Evolutionary conservation across 1,284 basidiomycete genomes (phyloP).

Genomic region (Rhodotorula sp.): DNA sequence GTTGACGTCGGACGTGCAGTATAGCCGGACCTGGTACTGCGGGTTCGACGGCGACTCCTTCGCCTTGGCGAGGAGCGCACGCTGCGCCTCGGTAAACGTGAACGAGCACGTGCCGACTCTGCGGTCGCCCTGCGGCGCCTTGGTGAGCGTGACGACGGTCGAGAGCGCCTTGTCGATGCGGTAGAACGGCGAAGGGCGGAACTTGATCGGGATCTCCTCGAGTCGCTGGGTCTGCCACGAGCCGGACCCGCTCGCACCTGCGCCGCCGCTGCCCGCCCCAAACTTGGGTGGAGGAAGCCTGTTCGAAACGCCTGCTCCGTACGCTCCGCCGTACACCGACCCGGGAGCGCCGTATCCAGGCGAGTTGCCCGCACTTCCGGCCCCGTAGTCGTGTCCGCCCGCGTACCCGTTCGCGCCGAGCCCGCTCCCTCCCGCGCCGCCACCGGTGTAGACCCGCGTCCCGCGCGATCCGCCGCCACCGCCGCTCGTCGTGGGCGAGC

Average conservation of each 20-base stretch:
- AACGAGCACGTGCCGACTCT: constrained; percentile 63
- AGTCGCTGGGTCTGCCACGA: constrained; percentile 7
- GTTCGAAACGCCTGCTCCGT: not conserved
- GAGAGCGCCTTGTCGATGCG: constrained; percentile 64
- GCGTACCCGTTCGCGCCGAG: too few species aligned
- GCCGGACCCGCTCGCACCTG: not conserved
- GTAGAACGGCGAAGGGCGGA: constrained; percentile 76
- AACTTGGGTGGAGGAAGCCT: too few species aligned
- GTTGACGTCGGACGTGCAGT: constrained; percentile 87
- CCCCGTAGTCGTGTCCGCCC: too few species aligned
- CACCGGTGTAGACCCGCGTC: too few species aligned
- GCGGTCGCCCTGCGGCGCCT: constrained; percentile 68
- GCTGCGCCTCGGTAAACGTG: constrained; percentile 62
- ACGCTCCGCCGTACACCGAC: not conserved
- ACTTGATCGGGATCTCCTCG: constrained; percentile 57
- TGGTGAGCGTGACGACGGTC: constrained; percentile 66
- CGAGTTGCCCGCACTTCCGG: too few species aligned
- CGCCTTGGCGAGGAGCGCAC: constrained; percentile 56
- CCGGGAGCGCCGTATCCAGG: not conserved
- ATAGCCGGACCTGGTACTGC: constrained; percentile 77
- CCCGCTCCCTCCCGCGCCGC: too few species aligned
- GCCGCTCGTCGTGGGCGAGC: not conserved
- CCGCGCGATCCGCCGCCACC: not conserved
- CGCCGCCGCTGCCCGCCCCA: not conserved
- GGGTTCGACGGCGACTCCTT: constrained; percentile 52